Base-by-base conservation (phyloP, 805 yeast genomes). In the Cyberlindnera bimundalis region DNA sequence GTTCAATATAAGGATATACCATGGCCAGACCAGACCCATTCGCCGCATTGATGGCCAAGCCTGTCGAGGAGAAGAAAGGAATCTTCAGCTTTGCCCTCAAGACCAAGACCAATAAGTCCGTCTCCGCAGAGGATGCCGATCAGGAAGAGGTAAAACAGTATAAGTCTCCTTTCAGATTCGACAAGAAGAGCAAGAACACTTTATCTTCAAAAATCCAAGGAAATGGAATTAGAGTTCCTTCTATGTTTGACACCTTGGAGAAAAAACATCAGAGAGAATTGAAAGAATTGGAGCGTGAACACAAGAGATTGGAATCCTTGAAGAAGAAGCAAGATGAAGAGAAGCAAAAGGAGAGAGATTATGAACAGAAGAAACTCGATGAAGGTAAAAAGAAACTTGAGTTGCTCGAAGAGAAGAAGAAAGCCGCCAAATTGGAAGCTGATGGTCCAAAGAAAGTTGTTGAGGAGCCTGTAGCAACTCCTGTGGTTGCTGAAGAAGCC, bases 1-100 rank as follows among this genome's bases (percentile, higher is more conserved):
- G 25, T 8, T 23, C 25, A 8, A 8, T 8, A 23, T 8, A 8
- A 8, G 8, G 11, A 23, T 8, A 23, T 11, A 26, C 28, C 9
- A 42, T 37, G 46, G 33, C 24, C 14, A 44, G 33, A 31, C 40
- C 46, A 23, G 52, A 48, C 18, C 50, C 53, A 2, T 51, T 48
- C 21, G 39, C 36, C n/a, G 47, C 33, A 2, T 31, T 51, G 18
- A 26, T 30, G 20, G 29, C 39, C 4, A 36, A 42, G 6, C 50
- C 45, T 2, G 38, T 30, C 2, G 38, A 36, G 33, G 38, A 40
- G 35, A 46, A 51, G 45, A 51, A 45, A 33, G 35, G 47, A 5
- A 48, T 48, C 40, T 48, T 48, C 38, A 39, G 39, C 31, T 42
- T 43, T 29, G 51, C 53, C n/a, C 30, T 49, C 13, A 39, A 37